phyloP scores from a whole-genome alignment of 208 protist genomes.

The Tritrichomonas musculus region DNA sequence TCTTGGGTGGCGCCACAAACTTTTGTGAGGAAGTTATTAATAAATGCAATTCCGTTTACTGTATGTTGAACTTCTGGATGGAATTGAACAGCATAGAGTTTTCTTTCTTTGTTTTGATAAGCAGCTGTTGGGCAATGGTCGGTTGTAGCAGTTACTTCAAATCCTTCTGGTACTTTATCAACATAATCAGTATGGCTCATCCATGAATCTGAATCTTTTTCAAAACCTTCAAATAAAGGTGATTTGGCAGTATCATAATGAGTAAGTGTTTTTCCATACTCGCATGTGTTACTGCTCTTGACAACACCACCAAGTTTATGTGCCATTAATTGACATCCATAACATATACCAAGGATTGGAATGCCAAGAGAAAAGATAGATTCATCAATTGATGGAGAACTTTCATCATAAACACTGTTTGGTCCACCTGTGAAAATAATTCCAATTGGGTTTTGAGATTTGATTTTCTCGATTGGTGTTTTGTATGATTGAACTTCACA shows the following conservation, averaged over 20 bases:
- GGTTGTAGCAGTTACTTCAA: background rate
- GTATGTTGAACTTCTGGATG: slow-evolving; percentile 70
- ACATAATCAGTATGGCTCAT: slow-evolving; percentile 36
- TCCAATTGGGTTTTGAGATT: background rate
- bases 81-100: slow-evolving; percentile 86
- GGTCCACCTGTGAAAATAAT: slow-evolving; percentile 87
- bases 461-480: slow-evolving; percentile 45
- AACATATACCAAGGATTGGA: slow-evolving; percentile 90
- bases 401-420: slow-evolving; percentile 67
- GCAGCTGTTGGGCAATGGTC: slow-evolving; percentile 56
- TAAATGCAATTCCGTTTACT: background rate
- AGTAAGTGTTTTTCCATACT: background rate
- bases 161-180: background rate
- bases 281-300: background rate
- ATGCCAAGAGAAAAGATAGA: slow-evolving; percentile 49
- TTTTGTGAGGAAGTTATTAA: background rate
- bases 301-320: background rate
- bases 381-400: slow-evolving; percentile 64
- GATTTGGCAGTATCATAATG: background rate
- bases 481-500: slow-evolving; percentile 68
- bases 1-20: background rate
- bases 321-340: slow-evolving; percentile 66
- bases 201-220: background rate
- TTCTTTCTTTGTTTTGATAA: slow-evolving; percentile 54
- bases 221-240: background rate